Conservation (phyloP, 352 stramenopile species). For the Phytophthora citrophthora region DNA sequence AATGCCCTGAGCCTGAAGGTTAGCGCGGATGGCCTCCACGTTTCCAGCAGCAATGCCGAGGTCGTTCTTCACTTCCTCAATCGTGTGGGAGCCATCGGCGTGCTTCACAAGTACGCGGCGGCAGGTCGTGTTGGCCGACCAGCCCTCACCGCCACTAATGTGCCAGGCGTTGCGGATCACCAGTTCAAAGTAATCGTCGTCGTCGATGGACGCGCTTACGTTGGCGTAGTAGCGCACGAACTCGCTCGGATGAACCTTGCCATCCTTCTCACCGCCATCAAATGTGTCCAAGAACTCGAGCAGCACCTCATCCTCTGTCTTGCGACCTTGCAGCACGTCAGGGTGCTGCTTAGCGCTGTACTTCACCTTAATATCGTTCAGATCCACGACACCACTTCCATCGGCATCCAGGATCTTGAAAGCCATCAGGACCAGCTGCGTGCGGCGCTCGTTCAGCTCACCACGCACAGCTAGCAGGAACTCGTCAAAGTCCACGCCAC, state of each 20-base stretch:
- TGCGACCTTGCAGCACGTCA: conserved; percentile 76
- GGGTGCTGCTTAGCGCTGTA: conserved; percentile 89
- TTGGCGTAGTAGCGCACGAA: conserved; percentile 93
- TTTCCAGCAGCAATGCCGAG: conserved; percentile 71
- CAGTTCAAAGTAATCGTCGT: conserved; percentile 94
- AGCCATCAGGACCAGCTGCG: conserved; percentile 73
- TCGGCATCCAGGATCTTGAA: conserved; percentile 84
- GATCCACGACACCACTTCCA: conserved; percentile 71
- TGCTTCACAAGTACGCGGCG: conserved; percentile 89
- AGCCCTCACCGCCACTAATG: conserved; percentile 86
- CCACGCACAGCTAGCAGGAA: conserved; percentile 81
- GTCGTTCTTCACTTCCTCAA: conserved; percentile 90
- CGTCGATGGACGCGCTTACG: conserved; percentile 89
- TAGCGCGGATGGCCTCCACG: conserved; percentile 77
- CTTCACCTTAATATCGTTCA: conserved; percentile 76
- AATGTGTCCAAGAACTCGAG: conserved; percentile 89
- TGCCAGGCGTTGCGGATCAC: conserved; percentile 92
- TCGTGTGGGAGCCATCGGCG: conserved; percentile 74
- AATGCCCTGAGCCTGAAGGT: conserved; percentile 77
- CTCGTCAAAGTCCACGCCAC: conserved; percentile 85
- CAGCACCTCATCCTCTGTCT: conserved; percentile 77
- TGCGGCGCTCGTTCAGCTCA: conserved; percentile 76
- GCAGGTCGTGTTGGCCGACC: conserved; percentile 86
- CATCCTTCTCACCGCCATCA: conserved; percentile 87
- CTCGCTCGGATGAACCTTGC: conserved; percentile 84